Conservation (phyloP, 2,329 filamentous ascomycete species). For the Parastagonospora nodorum region DNA sequence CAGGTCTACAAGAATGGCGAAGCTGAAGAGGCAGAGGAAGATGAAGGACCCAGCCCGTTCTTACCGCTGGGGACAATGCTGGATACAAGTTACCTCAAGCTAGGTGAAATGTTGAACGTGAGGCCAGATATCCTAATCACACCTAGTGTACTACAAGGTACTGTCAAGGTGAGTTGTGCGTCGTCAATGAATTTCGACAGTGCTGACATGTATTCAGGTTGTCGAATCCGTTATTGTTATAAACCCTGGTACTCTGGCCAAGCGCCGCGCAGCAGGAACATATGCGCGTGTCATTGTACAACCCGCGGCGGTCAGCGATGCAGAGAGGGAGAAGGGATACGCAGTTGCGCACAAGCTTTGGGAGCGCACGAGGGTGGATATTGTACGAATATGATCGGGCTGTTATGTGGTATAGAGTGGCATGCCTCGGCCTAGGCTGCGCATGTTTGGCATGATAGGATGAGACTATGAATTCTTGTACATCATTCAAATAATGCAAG, state of each 20-base stretch:
- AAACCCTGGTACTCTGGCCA: slow-evolving; percentile 87
- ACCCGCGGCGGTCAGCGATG: slow-evolving; percentile 64
- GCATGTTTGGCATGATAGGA: not conserved
- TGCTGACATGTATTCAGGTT: slow-evolving; percentile 61
- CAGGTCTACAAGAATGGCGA: slow-evolving; percentile 60
- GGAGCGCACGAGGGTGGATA: slow-evolving; percentile 83
- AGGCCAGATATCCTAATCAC: slow-evolving; percentile 82
- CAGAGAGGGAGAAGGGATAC: slow-evolving; percentile 62
- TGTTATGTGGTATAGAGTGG: not conserved
- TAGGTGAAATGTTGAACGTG: slow-evolving; percentile 89
- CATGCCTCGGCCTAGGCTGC: too few species aligned
- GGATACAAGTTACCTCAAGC: slow-evolving; percentile 81
- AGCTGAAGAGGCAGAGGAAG: slow-evolving; percentile 60
- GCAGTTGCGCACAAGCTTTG: slow-evolving; percentile 74
- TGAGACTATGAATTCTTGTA: too few species aligned
- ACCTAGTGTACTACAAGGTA: slow-evolving; percentile 82
- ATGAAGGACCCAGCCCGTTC: slow-evolving; percentile 52
- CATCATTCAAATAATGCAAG: too few species aligned
- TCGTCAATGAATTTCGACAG: slow-evolving; percentile 14
- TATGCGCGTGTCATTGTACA: slow-evolving; percentile 80
- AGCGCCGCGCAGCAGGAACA: slow-evolving; percentile 81
- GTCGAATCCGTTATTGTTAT: slow-evolving; percentile 88
- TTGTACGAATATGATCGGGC: slow-evolving; percentile 68
- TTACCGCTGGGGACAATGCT: slow-evolving; percentile 70
- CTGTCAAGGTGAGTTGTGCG: slow-evolving; percentile 74